phyloP scores from a whole-genome alignment of 352 stramenopile species.

The Pythium phragmitis region DNA sequence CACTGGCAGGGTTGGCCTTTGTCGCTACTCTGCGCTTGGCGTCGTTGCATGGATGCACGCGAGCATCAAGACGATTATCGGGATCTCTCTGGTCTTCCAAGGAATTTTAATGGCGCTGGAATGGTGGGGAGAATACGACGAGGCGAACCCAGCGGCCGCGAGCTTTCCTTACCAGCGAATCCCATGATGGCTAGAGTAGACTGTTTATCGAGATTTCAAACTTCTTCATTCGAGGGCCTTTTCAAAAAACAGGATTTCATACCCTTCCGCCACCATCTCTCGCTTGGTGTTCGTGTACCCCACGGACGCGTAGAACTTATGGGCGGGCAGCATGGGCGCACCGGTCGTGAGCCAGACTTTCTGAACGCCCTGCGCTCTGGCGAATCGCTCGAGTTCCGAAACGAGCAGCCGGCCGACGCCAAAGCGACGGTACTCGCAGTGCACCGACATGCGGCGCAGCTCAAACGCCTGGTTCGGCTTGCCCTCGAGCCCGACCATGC shows the following conservation, averaged over 20 bases:
- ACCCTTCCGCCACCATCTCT: constrained; percentile 3
- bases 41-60: no score
- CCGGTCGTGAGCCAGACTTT: constrained; percentile 45
- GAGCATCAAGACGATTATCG: no score
- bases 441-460: constrained; percentile 49
- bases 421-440: constrained; percentile 30
- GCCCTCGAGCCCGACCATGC: constrained; percentile 34
- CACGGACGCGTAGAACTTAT: constrained; percentile 28
- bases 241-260: constrained; percentile 23
- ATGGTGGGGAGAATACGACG: no score
- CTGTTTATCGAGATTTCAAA: no score
- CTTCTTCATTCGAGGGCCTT: constrained; percentile 1
- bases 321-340: constrained; percentile 33
- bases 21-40: no score
- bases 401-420: constrained; percentile 41
- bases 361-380: constrained; percentile 18
- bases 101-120: no score
- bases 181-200: no score
- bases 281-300: constrained; percentile 20
- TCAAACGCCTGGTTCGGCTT: constrained; percentile 29
- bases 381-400: constrained; percentile 39
- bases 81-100: no score
- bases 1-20: no score
- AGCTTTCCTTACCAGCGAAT: no score
- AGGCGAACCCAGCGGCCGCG: no score